Evolutionary conservation across 805 yeast genomes (phyloP), one percentile per base, ranked within the genome.

Genomic region (Barnettozyma siamensis): DNA sequence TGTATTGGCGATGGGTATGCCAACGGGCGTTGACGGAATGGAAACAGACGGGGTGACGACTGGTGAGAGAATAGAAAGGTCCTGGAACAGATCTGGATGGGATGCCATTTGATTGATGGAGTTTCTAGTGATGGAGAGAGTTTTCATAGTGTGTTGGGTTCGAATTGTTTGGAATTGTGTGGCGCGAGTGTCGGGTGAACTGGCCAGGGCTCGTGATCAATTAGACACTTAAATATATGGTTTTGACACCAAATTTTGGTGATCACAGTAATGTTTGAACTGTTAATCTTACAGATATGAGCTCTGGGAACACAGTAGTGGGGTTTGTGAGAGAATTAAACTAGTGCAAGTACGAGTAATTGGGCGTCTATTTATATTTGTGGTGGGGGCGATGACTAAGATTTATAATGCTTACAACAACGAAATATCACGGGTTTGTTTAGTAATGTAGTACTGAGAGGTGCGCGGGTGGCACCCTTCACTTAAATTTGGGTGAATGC

Each of bases 51-150:
- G 69, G 9, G 69, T 54, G 2, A 65, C 46, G 7, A 62, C 54
- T 12, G 74, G 75, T 1, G 74, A 69, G 5, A 69, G 59, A 1
- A 70, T 44, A 1, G 74, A 64, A 46, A 68, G 60, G 30, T 58
- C 57, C 11, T 57, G 55, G 37, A 40, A 40, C 24, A 40, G 23
- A 33, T 40, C 37, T 23, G 29, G 23, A 7, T 27, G 18, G 10
- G n/a, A 5, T 12, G 37, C 7, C 31, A 32, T 26, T 3, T 6
- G 26, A 11, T 20, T 11, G 11, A 18, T 32, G n/a, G 33, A 10
- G 16, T 32, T 19, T 35, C 21, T 27, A 26, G 26, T 28, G 15
- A 19, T 33, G 5, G 11, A 12, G 7, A n/a, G 13, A 19, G 35
- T 24, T 33, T 33, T 20, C 35, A 26, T 26, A 8, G 24, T n/a